Conservation (phyloP, 2,329 filamentous ascomycete genomes). For the Capronia coronata region DNA sequence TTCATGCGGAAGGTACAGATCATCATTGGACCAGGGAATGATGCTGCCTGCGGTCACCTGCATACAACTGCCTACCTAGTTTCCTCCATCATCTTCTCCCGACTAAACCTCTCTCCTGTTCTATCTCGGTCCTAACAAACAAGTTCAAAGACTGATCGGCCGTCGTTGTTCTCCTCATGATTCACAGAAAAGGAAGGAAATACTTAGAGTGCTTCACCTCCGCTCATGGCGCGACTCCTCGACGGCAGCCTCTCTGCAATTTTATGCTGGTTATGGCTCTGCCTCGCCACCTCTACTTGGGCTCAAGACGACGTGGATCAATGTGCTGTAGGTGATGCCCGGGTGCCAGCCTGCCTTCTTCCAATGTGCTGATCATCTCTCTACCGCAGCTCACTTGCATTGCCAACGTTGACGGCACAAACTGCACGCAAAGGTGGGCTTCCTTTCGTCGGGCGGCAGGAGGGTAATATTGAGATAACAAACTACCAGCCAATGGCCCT, state of each 20-base stretch:
- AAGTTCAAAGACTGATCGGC: too few species aligned
- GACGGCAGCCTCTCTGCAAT: background rate
- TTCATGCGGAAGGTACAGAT: background rate
- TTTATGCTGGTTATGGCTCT: background rate
- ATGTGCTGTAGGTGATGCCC: conserved; percentile 17
- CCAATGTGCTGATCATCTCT: background rate
- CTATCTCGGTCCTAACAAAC: too few species aligned
- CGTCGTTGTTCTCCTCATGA: too few species aligned
- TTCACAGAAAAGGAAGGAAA: too few species aligned
- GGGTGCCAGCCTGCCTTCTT: background rate
- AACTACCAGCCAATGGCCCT: conserved; percentile 23
- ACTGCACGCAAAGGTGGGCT: conserved; percentile 20
- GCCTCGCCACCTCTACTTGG: background rate
- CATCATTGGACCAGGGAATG: background rate
- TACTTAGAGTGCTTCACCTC: too few species aligned
- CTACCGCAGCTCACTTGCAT: conserved; percentile 22
- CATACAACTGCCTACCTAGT: background rate
- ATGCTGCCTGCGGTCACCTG: background rate
- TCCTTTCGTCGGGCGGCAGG: background rate
- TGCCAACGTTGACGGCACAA: conserved; percentile 24
- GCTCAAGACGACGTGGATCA: conserved; percentile 23
- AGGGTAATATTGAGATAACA: conserved; percentile 5
- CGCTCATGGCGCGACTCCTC: background rate
- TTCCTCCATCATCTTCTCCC: too few species aligned
- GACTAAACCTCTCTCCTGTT: too few species aligned